Conservation (phyloP, 768 basidiomycete genomes). For the Amanita rimosa region DNA sequence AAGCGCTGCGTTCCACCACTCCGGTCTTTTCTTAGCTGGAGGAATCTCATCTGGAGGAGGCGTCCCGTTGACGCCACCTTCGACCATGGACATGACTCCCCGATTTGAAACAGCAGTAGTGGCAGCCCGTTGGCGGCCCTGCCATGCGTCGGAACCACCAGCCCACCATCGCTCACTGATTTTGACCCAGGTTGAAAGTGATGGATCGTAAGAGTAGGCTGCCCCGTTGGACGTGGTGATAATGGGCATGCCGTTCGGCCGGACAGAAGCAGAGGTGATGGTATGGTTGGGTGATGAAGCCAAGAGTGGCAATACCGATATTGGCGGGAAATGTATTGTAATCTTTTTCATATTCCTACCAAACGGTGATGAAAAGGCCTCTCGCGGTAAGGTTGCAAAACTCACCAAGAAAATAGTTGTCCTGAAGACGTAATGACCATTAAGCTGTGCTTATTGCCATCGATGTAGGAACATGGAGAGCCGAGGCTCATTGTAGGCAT, state of each 20-base stretch:
- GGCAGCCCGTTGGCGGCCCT: slow-evolving; percentile 41
- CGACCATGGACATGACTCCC: slow-evolving; percentile 44
- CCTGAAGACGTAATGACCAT: slow-evolving; percentile 67
- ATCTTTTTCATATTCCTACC: slow-evolving; percentile 69
- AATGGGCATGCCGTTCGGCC: slow-evolving; percentile 73
- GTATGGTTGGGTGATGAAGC: slow-evolving; percentile 42
- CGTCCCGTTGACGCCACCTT: slow-evolving; percentile 29
- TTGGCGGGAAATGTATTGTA: slow-evolving; percentile 50
- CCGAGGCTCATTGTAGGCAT: slow-evolving; percentile 72
- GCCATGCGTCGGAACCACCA: slow-evolving; percentile 76
- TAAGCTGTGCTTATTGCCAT: slow-evolving; percentile 51
- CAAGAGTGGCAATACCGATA: slow-evolving; percentile 51
- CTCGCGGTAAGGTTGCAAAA: slow-evolving; percentile 2
- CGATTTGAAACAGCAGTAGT: slow-evolving; percentile 26
- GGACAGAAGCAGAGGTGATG: slow-evolving; percentile 54
- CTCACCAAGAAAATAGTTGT: slow-evolving; percentile 67
- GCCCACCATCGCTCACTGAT: slow-evolving; percentile 80
- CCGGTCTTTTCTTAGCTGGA: slow-evolving; percentile 40
- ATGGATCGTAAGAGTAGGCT: slow-evolving; percentile 68
- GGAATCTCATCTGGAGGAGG: slow-evolving; percentile 19
- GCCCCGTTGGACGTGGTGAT: slow-evolving; percentile 69
- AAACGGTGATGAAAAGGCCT: background rate
- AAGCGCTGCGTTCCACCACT: slow-evolving; percentile 77
- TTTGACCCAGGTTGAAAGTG: slow-evolving; percentile 59
- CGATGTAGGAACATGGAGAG: slow-evolving; percentile 57